Percentiles rank a stretch among this genome's conserved stretches.
phyloP scores from a whole-genome alignment of 805 yeast genomes.

The Candida manassasensis region DNA sequence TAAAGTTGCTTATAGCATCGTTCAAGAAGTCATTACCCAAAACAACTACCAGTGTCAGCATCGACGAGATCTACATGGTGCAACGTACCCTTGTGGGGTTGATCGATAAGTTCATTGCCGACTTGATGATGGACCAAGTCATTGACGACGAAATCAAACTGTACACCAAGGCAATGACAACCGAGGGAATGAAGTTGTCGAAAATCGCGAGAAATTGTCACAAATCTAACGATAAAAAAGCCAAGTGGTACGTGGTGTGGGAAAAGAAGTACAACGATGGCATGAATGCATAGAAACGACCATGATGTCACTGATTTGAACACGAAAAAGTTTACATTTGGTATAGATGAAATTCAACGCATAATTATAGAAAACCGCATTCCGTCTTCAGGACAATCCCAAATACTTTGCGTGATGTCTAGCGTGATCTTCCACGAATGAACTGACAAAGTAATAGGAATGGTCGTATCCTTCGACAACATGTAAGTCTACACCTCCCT shows the following conservation, averaged over 20 bases:
- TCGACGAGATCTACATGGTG: conserved; percentile 44
- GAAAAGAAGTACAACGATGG: conserved; percentile 32
- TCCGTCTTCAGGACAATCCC: conserved; percentile 27
- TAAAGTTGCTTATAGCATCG: conserved; percentile 55
- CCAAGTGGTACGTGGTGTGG: conserved; percentile 59
- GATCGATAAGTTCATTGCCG: conserved; percentile 58
- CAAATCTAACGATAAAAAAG: conserved; percentile 45
- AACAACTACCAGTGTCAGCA: conserved; percentile 33
- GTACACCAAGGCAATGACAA: conserved; percentile 20
- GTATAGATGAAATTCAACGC: no score
- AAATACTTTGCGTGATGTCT: conserved; percentile 76
- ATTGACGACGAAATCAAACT: conserved; percentile 32
- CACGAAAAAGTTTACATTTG: no score
- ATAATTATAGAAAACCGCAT: no score
- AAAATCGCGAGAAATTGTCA: conserved; percentile 44
- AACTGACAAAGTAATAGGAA: conserved; percentile 77
- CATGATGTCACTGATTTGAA: background rate
- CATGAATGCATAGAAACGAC: conserved; percentile 6
- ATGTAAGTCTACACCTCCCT: conserved; percentile 54
- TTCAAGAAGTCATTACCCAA: conserved; percentile 54
- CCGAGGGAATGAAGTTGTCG: conserved; percentile 26
- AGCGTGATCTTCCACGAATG: conserved; percentile 80
- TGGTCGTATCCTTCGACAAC: conserved; percentile 86
- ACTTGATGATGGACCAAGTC: conserved; percentile 45
- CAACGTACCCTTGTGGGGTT: conserved; percentile 41